Base-by-base conservation (phyloP, 179 eudicot genomes). In the Heliamphora pulchella region DNA sequence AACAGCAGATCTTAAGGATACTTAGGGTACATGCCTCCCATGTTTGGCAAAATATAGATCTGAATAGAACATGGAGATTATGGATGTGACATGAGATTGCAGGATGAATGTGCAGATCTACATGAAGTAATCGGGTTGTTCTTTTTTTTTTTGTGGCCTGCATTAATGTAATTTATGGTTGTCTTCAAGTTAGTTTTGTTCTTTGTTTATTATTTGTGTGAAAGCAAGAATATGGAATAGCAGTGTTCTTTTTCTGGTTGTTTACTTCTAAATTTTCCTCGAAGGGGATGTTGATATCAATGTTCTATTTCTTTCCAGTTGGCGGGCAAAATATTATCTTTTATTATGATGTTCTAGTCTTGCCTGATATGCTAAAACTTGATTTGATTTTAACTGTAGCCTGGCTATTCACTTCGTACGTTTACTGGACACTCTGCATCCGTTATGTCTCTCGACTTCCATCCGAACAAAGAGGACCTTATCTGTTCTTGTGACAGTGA, bases 401-500 rank as follows among this genome's bases (percentile, higher is more conserved):
- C 93, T 78, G 86, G 94, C 80, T 93, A 87, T 84, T 90, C 96
- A 8, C 88, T 94, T 73, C 98, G 97, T 63, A 92, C 87, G 62
- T 94, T 94, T 79, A 89, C 89, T 77, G 98, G 98, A 58, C 98
- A 94, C 86, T 89, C 97, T 75, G 87, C 91, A 31, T 74, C 91
- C 39, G 98, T 92, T 57, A 86, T 88, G 91, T 94, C 98, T 70
- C 70, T 94, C 66, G 98, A 94, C 80, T 94, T 94, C 81, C 97
- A 94, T 80, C 97, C 98, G 20, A 94, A 86, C 72, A 91, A 92
- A 81, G 97, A 94, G 0, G 98, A 94, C 69, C 91, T 94, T 65
- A 92, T 94, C 79, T 87, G 94, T 81, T 94, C 98, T 3, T 94
- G 98, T 81, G 98, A 94, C 63, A 91, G 91, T 64, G 95, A 94